Percentiles rank a stretch among this genome's conserved stretches.
Evolutionary conservation across 2,329 filamentous ascomycete species (phyloP).

Genomic region (Phialocephala subalpina): DNA sequence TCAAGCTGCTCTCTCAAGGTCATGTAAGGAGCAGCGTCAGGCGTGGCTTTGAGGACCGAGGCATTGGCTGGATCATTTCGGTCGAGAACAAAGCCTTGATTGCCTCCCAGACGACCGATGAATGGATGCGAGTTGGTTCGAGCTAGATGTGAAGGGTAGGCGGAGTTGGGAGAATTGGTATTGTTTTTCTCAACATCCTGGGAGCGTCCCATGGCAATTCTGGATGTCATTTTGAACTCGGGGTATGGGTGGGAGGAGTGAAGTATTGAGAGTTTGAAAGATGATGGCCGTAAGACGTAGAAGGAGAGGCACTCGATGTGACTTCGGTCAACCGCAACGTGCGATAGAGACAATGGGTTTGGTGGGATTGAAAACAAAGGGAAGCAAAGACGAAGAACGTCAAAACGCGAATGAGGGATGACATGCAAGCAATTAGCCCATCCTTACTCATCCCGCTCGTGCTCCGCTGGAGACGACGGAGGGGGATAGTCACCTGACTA

Average conservation of each 20-base stretch:
- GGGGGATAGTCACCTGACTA: background rate
- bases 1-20: constrained; percentile 46
- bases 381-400: background rate
- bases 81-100: constrained; percentile 46
- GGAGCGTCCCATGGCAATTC: constrained; percentile 1
- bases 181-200: background rate
- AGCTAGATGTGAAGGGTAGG: background rate
- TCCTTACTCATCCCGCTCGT: constrained; percentile 5
- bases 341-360: too few species aligned
- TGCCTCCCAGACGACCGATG: constrained; percentile 47
- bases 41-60: constrained; percentile 42
- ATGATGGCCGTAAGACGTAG: background rate
- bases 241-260: background rate
- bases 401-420: background rate
- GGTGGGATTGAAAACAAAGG: background rate
- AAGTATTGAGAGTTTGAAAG: background rate
- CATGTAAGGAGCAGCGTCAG: constrained; percentile 53
- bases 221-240: background rate
- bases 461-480: background rate
- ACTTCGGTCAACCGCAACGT: too few species aligned
- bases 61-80: constrained; percentile 36
- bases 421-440: background rate
- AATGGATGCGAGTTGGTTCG: constrained; percentile 34
- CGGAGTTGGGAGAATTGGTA: background rate
- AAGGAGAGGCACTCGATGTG: too few species aligned